Evolutionary conservation across 495 filamentous ascomycete genomes (phyloP).

Genomic region (Penicillium nucicola): DNA sequence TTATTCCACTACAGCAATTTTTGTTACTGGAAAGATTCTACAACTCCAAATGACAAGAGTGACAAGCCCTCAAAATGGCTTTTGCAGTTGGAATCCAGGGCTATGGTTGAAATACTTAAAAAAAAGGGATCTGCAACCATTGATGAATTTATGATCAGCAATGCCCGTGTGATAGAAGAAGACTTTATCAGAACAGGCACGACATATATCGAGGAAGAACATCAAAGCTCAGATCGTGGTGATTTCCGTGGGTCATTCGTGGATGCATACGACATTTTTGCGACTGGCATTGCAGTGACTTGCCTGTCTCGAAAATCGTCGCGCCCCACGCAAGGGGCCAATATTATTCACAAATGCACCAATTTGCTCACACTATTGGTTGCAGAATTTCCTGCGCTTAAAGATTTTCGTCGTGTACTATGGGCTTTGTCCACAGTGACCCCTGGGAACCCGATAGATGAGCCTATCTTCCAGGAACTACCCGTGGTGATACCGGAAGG

Average conservation of each 20-base stretch:
- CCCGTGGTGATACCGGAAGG: slow-evolving; percentile 12
- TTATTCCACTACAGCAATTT: slow-evolving; percentile 23
- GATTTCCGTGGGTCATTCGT: slow-evolving; percentile 16
- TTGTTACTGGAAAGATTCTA: slow-evolving; percentile 18
- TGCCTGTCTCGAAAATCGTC: slow-evolving; percentile 7
- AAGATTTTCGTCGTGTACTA: slow-evolving; percentile 16
- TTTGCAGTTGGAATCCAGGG: slow-evolving; percentile 15
- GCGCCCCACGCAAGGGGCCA: neutral
- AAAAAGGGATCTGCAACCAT: neutral
- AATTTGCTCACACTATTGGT: slow-evolving; percentile 12
- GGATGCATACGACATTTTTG: slow-evolving; percentile 25
- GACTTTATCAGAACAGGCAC: slow-evolving; percentile 13
- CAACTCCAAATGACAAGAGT: neutral
- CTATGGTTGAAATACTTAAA: slow-evolving; percentile 18
- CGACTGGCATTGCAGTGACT: slow-evolving; percentile 14
- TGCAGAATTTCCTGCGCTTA: slow-evolving; percentile 14
- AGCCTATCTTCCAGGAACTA: slow-evolving; percentile 11
- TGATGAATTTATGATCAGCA: slow-evolving; percentile 4
- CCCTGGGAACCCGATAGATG: neutral
- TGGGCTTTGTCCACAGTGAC: slow-evolving; percentile 10
- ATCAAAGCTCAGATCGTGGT: slow-evolving; percentile 13
- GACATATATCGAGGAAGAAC: slow-evolving; percentile 22
- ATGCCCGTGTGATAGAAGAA: slow-evolving; percentile 2
- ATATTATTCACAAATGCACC: slow-evolving; percentile 15
- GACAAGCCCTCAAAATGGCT: neutral